Conservation (phyloP, 2,329 filamentous ascomycete species). For the Geosmithia flava region DNA sequence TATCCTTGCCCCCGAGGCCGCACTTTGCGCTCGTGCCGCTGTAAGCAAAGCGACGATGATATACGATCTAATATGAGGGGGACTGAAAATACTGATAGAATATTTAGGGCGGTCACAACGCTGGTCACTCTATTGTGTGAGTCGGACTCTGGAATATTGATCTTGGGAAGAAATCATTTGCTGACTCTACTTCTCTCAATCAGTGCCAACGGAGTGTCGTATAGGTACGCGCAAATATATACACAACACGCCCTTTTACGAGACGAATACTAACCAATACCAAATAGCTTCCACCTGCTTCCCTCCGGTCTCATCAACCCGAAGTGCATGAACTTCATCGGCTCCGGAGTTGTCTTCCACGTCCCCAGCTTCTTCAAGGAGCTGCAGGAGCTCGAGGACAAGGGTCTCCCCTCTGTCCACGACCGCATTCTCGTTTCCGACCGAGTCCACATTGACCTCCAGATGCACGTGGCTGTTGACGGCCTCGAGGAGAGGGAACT, state of each 20-base stretch:
- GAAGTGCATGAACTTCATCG: constrained; percentile 58
- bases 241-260: constrained; percentile 3
- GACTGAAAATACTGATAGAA: constrained; percentile 1
- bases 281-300: constrained; percentile 44
- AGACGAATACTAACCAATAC: constrained; percentile 6
- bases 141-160: background rate
- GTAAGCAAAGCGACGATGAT: constrained; percentile 1
- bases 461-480: constrained; percentile 55
- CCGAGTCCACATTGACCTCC: constrained; percentile 50
- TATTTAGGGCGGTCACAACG: constrained; percentile 6
- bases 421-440: constrained; percentile 50
- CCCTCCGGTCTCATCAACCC: constrained; percentile 63
- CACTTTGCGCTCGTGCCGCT: constrained; percentile 5
- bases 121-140: constrained; percentile 7
- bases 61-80: background rate
- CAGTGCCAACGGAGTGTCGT: constrained; percentile 17
- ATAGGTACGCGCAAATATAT: constrained; percentile 14
- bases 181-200: background rate
- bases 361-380: constrained; percentile 33
- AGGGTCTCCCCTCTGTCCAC: constrained; percentile 22
- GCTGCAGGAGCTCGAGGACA: constrained; percentile 21
- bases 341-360: constrained; percentile 56
- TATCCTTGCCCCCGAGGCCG: constrained; percentile 4
- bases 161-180: background rate
- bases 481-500: constrained; percentile 51